phyloP scores from a whole-genome alignment of 2,329 filamentous ascomycete species.

The Fusarium sp. region DNA sequence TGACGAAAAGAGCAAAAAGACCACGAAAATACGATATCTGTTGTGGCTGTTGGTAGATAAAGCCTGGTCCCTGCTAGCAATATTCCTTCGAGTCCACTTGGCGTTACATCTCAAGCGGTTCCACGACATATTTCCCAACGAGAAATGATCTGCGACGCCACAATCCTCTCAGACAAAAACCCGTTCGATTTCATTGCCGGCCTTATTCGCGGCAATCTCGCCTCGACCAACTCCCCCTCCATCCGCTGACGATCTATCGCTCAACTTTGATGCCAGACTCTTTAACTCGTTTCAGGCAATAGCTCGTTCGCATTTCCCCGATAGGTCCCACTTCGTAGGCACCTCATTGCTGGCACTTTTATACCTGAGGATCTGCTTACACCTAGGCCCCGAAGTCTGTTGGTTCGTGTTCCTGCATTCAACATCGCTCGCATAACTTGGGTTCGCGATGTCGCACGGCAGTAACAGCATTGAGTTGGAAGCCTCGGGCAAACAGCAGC shows the following conservation, averaged over 20 bases:
- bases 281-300: background rate
- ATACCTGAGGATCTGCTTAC: conserved; percentile 4
- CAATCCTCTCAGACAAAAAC: background rate
- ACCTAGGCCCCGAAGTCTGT: background rate
- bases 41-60: background rate
- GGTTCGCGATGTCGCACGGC: conserved; percentile 21
- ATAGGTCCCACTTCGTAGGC: background rate
- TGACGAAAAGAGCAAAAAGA: background rate
- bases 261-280: background rate
- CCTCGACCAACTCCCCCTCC: background rate
- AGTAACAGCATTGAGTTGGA: conserved; percentile 31
- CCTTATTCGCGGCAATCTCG: background rate
- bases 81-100: background rate
- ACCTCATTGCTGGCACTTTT: background rate
- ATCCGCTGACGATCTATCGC: background rate
- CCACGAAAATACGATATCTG: background rate
- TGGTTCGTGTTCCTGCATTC: conserved; percentile 2
- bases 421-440: background rate
- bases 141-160: conserved; percentile 16
- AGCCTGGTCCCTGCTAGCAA: conserved; percentile 4
- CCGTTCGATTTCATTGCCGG: conserved; percentile 8
- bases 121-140: background rate
- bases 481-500: conserved; percentile 15
- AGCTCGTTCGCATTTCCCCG: background rate
- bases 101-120: background rate